A percentile compares a stretch with the other conserved stretches of the same genome.
Conservation (phyloP, 441 rosid genomes). For the Erodium trifolium region DNA sequence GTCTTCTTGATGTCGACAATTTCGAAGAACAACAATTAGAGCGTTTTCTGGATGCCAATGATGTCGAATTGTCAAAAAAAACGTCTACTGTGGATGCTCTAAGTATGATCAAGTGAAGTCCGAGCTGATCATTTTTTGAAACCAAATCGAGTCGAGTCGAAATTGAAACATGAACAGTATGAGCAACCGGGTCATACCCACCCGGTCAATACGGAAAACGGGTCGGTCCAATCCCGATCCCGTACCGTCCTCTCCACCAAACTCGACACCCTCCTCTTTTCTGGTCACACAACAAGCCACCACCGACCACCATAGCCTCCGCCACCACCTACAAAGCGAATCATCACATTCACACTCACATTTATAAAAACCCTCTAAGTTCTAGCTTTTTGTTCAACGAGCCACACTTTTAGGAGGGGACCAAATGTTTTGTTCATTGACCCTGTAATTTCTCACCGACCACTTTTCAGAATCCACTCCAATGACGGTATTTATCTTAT, state of each 20-base stretch:
- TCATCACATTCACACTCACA: constrained; percentile 2
- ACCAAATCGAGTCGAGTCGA: no score
- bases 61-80: no score
- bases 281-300: not conserved
- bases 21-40: no score
- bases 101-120: no score
- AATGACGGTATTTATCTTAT: no score
- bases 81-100: no score
- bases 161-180: no score
- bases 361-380: not conserved
- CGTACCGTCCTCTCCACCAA: not conserved
- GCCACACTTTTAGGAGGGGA: not conserved
- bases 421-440: not conserved
- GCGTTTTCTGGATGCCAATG: no score
- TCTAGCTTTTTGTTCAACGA: not conserved
- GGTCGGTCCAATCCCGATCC: not conserved
- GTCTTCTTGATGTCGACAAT: no score
- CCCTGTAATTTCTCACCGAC: not conserved
- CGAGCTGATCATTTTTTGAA: no score
- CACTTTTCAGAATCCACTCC: no score
- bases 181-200: not conserved
- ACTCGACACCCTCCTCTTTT: not conserved
- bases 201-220: not conserved
- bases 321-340: not conserved
- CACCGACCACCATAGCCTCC: constrained; percentile 9